Evolutionary conservation across 139 green algal species (phyloP).

Genomic region (Parachlorella kessleri): DNA sequence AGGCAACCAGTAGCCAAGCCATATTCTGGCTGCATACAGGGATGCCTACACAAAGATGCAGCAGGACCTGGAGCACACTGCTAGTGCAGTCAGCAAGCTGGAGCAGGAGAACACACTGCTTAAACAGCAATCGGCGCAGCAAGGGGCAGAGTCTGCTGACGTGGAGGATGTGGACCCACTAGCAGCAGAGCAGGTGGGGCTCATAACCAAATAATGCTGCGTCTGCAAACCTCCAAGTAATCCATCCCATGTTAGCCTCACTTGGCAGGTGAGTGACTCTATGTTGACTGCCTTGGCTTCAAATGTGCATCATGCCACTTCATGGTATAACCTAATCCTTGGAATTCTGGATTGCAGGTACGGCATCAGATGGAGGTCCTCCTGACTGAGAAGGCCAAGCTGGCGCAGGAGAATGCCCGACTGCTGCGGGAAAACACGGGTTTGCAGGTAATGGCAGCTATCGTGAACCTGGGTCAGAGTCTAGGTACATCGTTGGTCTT

Average conservation of each 20-base stretch:
- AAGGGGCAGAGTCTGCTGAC: not conserved
- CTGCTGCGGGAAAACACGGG: constrained; percentile 54
- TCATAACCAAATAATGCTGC: not conserved
- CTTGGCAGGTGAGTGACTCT: no score
- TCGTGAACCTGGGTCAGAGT: no score
- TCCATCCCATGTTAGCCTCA: no score
- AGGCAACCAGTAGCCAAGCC: no score
- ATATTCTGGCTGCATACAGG: no score
- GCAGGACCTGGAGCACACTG: constrained; percentile 7
- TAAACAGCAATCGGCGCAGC: not conserved
- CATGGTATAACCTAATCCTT: not conserved
- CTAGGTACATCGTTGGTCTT: no score
- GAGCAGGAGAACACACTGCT: constrained; percentile 20
- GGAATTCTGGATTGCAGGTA: not conserved
- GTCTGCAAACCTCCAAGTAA: no score
- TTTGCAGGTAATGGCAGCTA: constrained; percentile 55
- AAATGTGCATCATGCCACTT: no score
- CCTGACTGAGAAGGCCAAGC: constrained; percentile 52
- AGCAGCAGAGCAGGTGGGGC: constrained; percentile 18
- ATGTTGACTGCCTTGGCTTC: not conserved
- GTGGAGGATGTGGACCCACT: constrained; percentile 17
- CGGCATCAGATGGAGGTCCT: constrained; percentile 54
- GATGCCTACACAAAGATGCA: constrained; percentile 26
- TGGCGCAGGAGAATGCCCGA: constrained; percentile 58
- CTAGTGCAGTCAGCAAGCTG: constrained; percentile 9